Evolutionary conservation across 306 rosid genomes (phyloP), one percentile per base, ranked within the genome.

Genomic region (Medicago lupulina): DNA sequence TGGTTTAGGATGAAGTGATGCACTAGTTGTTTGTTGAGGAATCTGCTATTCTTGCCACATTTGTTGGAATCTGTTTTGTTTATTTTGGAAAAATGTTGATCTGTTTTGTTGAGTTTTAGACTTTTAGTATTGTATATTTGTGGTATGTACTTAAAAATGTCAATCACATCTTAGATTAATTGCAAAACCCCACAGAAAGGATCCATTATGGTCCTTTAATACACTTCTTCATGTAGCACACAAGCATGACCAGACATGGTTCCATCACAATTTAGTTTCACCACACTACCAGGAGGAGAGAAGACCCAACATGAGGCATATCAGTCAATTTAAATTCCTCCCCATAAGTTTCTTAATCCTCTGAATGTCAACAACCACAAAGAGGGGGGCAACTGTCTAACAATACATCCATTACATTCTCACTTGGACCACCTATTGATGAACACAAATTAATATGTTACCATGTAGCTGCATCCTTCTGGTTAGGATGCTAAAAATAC

Each of bases 141-240:
- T 21, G 63, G 36, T 12, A 11, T 57, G 31, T 57, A 11, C 63
- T 57, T 17, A 17, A 57, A 13, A n/a, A 57, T 21, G 63, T 10
- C n/a, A 57, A 57, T 21, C n/a, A 57, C 31, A 57, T 57, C 9
- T 34, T 57, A 57, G 6, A 21, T 57, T 21, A 21, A 58, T 58
- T 58, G 38, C 38, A 11, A 23, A 58, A 21, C 64, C 64, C 16
- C 64, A 58, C 38, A 58, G 9, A 58, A 58, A 23, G 64, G 64
- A 58, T 23, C 16, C 38, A 23, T 58, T 21, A 21, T 57, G 63
- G 34, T 23, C 15, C 8, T 57, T 57, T 55, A 19, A 19, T 19
- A 55, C 62, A 18, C 62, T 55, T 18, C 3, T 19, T 55, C 62
- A 55, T 55, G 31, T 55, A 19, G 34, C 62, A 58, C n/a, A 58